Conservation (phyloP, 2,329 filamentous ascomycete species). For the Sclerotinia minor region DNA sequence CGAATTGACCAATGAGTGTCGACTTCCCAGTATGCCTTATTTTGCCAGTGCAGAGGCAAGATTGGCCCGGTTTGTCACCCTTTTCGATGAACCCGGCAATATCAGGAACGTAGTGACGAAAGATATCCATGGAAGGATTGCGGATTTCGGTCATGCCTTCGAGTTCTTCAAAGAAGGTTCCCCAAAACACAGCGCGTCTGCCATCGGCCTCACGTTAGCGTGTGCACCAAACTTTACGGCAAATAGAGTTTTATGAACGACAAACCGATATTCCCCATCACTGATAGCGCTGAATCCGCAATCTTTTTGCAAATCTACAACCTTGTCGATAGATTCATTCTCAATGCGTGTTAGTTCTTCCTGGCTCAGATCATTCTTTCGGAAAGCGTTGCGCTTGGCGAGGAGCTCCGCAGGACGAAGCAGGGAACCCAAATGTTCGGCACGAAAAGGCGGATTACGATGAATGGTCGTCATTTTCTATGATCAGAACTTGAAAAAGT, state of each 20-base stretch:
- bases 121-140: slow-evolving; percentile 42
- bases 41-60: slow-evolving; percentile 49
- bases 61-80: slow-evolving; percentile 49
- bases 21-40: slow-evolving; percentile 49
- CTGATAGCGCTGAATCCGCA: slow-evolving; percentile 57
- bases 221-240: background rate
- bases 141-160: slow-evolving; percentile 38
- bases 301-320: slow-evolving; percentile 59
- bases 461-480: slow-evolving; percentile 28
- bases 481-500: background rate
- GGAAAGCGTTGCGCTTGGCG: slow-evolving; percentile 54
- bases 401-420: slow-evolving; percentile 60
- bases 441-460: slow-evolving; percentile 54
- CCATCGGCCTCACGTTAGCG: background rate
- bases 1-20: slow-evolving; percentile 56
- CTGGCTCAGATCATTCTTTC: slow-evolving; percentile 49
- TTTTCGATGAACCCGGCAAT: slow-evolving; percentile 47
- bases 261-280: slow-evolving; percentile 56
- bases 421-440: slow-evolving; percentile 65
- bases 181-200: slow-evolving; percentile 39
- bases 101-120: slow-evolving; percentile 45
- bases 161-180: slow-evolving; percentile 38
- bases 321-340: slow-evolving; percentile 57
- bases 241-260: background rate
- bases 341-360: slow-evolving; percentile 52